Evolutionary conservation across 345 rosid species (phyloP), one percentile per base, ranked within the genome.

Genomic region (Tarenaya hassleriana): DNA sequence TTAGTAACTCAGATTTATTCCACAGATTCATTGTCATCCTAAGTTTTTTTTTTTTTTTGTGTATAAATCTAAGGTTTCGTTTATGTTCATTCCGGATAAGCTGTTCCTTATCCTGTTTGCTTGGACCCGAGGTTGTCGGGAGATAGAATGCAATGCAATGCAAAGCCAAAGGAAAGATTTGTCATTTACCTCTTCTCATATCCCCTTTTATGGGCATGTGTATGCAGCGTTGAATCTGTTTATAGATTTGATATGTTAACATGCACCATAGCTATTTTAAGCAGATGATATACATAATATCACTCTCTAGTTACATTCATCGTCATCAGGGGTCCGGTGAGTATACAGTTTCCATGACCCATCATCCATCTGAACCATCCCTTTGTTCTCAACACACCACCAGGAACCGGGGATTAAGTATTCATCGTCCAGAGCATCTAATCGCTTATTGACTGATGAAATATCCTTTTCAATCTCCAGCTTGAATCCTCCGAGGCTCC

Each of bases 301-400:
- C 29, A 24, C 29, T 2, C 5, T 5, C 29, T 58, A 43, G 46
- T n/a, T 47, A 21, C 41, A 50, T 14, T 43, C 15, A 38, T 24
- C 34, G 1, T 14, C 47, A 38, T 21, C 52, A 32, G 7, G 57
- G 16, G 45, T 18, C 43, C 72, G 66, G 10, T 68, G 73, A 45
- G 75, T 83, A 13, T 61, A 50, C 10, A 79, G 69, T 58, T 45
- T 45, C 89, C 94, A 81, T 3, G 66, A 42, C 12, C 82, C 80
- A 15, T 84, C 77, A 7, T 55, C 52, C 63, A 12, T 29, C 60
- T 84, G 82, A 68, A 77, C 49, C 86, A 81, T 79, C 41, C 82
- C 82, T 38, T 48, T 79, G 51, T 79, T 71, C 46, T 59, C 56
- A 52, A 53, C 34, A 42, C 62, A 40, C 78, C 82, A 73, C 94